Evolutionary conservation across 805 yeast genomes (phyloP), one percentile per base, ranked within the genome.

Genomic region (Myxozyma monticola): DNA sequence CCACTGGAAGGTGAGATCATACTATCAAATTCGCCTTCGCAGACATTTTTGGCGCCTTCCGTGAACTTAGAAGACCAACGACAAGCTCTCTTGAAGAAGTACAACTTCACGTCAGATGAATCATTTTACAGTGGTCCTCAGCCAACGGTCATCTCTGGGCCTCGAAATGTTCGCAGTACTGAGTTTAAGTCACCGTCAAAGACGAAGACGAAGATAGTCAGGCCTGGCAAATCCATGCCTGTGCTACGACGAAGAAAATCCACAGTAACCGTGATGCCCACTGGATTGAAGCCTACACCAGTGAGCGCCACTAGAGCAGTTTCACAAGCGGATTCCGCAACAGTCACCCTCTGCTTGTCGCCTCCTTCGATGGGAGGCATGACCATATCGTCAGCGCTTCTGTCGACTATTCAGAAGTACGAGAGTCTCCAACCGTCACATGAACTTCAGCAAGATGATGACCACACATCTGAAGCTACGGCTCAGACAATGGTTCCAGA

Each of bases 211-310:
- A 42, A 25, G 1, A 14, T n/a, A 17, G 14, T 50, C 12, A 26
- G 42, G 4, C 36, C 29, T 9, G 35, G 45, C 17, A 51, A 48
- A 30, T 51, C 56, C n/a, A 51, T 43, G 45, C 53, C 53, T 7
- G 33, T 22, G 10, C 28, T 52, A 17, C 18, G 38, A 9, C 35
- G 52, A 14, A 43, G 46, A 37, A 24, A 44, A 4, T 52, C 56
- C 20, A 35, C 46, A 15, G 30, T 52, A 14, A 37, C 53, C 2
- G 29, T 52, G 26, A 15, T 48, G 21, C 31, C 41, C 15, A 25
- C 20, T 8, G 40, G 44, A 10, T 7, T 36, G 30, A 47, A 39
- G 15, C 51, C 46, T 7, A 28, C 47, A 12, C 37, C 45, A 15
- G 35, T 31, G 17, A 31, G 34, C 28, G 24, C 29, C 10, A 48